Evolutionary conservation across 192 early-diverging fungal species (phyloP).

Genomic region (Coemansia aciculifera): DNA sequence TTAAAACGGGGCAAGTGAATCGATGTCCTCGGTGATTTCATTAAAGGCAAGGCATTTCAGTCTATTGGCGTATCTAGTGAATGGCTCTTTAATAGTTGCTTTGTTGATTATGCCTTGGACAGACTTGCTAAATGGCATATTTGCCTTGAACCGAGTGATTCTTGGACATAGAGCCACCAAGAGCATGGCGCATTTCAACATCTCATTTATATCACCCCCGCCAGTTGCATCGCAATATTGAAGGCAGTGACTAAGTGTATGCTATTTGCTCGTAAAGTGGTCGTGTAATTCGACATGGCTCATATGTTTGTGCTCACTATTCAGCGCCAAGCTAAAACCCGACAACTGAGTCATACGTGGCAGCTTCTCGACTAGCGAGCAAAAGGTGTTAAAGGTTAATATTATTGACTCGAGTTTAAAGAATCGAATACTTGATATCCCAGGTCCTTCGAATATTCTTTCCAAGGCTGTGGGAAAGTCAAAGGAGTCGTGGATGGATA

Average conservation of each 20-base stretch:
- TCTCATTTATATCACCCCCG: neutral
- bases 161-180: neutral
- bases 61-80: neutral
- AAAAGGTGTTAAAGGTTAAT: neutral
- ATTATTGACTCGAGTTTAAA: neutral
- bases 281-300: neutral
- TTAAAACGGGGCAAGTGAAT: neutral
- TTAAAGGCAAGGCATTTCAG: neutral
- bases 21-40: neutral
- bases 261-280: neutral
- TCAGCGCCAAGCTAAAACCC: neutral
- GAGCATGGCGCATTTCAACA: neutral
- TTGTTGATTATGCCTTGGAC: neutral
- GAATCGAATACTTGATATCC: neutral
- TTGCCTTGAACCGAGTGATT: neutral
- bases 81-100: neutral
- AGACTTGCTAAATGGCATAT: neutral
- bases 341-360: neutral
- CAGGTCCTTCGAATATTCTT: neutral
- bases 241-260: neutral
- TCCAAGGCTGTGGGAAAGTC: neutral
- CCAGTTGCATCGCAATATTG: neutral
- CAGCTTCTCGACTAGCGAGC: neutral
- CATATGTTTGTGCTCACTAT: neutral
- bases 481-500: neutral